phyloP scores from a whole-genome alignment of 179 eudicot species.

The Heliamphora pulchella region DNA sequence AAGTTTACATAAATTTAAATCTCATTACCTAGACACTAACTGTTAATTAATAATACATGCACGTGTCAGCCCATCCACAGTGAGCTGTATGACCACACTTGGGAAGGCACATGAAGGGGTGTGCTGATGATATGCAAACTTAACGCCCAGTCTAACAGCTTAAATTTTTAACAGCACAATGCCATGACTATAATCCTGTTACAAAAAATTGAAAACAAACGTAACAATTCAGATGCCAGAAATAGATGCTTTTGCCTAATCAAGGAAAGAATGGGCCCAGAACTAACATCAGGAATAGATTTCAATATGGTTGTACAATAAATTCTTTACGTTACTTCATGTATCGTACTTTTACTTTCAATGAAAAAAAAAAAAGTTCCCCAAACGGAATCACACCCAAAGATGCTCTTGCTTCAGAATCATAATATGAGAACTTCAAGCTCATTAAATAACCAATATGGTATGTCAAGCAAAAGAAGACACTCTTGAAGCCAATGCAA shows the following conservation, averaged over 20 bases:
- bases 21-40: no score
- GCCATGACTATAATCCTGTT: not conserved
- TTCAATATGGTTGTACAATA: not conserved
- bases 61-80: not conserved
- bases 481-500: not conserved
- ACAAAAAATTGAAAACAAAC: not conserved
- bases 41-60: not conserved
- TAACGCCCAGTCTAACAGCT: not conserved
- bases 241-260: not conserved
- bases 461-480: conserved; percentile 3
- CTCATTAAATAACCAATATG: conserved; percentile 1
- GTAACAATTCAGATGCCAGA: not conserved
- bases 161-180: not conserved
- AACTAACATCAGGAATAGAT: not conserved
- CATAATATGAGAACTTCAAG: not conserved
- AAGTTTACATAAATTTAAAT: no score
- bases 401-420: conserved; percentile 7
- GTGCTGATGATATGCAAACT: not conserved
- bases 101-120: not conserved
- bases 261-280: not conserved
- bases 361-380: not conserved
- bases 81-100: not conserved
- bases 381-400: not conserved
- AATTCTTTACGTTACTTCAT: not conserved
- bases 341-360: not conserved